phyloP scores from a whole-genome alignment of 23 red algal species.

The Gracilaria vermiculophylla region DNA sequence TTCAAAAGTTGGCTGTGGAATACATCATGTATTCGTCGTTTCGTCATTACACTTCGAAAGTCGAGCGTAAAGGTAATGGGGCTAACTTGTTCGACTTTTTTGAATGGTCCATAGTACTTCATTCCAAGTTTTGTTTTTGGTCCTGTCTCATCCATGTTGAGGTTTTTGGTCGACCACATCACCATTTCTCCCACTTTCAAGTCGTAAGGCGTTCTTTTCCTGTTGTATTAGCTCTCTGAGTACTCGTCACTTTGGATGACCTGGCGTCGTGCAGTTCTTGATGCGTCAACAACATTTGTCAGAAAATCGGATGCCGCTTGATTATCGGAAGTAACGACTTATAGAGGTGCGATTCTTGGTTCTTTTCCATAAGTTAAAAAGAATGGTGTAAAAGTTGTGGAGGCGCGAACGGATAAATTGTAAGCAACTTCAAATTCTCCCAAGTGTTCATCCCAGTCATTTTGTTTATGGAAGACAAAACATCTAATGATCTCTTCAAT shows the following conservation, averaged over 20 bases:
- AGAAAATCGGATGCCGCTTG: not conserved
- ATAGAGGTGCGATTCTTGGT: not conserved
- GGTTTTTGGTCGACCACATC: not conserved
- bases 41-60: not conserved
- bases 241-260: not conserved
- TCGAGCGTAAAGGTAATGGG: not conserved
- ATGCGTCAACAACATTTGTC: not conserved
- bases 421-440: not conserved
- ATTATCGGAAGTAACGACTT: not conserved
- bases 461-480: not conserved
- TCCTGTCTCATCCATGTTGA: not conserved
- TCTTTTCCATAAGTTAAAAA: constrained; percentile 15
- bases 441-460: constrained; percentile 10
- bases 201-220: not conserved
- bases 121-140: not conserved
- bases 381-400: constrained; percentile 6
- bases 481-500: constrained; percentile 23
- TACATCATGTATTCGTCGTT: not conserved
- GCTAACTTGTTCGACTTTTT: not conserved
- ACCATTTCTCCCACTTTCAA: constrained; percentile 21
- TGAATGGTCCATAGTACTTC: constrained; percentile 15
- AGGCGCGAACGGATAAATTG: not conserved
- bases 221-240: not conserved
- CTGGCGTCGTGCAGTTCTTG: not conserved
- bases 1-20: not conserved